Evolutionary conservation across 345 rosid species (phyloP).

Genomic region (Adansonia digitata): DNA sequence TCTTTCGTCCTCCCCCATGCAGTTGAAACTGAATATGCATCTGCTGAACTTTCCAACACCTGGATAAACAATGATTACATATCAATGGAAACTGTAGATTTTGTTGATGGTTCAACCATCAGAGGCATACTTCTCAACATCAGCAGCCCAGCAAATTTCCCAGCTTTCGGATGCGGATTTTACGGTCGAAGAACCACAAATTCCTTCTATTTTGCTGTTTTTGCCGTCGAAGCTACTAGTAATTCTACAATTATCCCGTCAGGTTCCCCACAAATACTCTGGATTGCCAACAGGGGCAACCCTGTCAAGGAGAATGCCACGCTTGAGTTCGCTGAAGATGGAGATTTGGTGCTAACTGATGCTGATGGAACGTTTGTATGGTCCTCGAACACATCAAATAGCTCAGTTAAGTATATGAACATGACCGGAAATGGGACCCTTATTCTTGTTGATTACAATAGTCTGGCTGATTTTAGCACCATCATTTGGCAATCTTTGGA

Average conservation of each 20-base stretch:
- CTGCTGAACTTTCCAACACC: background rate
- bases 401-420: background rate
- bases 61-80: too few species aligned
- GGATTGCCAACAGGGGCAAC: slow-evolving; percentile 19
- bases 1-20: background rate
- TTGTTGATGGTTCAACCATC: background rate
- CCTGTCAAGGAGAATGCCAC: slow-evolving; percentile 19
- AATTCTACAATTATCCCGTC: background rate
- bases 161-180: background rate
- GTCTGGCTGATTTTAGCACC: background rate
- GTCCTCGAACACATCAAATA: background rate
- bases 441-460: background rate
- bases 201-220: background rate
- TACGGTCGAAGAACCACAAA: background rate
- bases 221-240: background rate
- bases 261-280: slow-evolving; percentile 6
- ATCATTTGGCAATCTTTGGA: slow-evolving; percentile 13
- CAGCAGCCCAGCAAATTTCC: background rate
- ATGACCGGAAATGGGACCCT: slow-evolving; percentile 11
- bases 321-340: background rate
- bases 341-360: too few species aligned
- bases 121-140: background rate
- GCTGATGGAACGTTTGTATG: slow-evolving; percentile 2
- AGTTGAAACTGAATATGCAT: background rate
- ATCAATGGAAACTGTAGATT: background rate